Base-by-base conservation (phyloP, 371 early-diverging fungal species). In the Nematocida homosporus region DNA sequence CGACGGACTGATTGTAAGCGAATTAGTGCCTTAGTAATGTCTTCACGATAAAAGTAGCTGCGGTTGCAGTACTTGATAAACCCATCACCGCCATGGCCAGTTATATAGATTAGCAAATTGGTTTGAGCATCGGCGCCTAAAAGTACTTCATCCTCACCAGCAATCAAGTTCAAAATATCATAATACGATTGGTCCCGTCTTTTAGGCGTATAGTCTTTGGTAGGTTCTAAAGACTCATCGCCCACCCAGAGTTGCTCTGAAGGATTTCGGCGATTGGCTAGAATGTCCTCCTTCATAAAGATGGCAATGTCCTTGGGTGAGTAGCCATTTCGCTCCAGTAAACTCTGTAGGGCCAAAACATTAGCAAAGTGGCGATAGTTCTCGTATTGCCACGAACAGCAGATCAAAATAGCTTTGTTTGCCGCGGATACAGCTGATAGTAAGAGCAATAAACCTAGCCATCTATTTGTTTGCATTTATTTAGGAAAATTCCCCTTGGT, bases 21-120 rank as follows among this genome's bases (percentile, higher is more conserved):
- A 1, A 30, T 32, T 27, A 84, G n/a, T 13, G 68, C 66, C 29
- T 57, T 13, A 66, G 75, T 82, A n/a, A 84, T 13, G 44, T 84
- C 84, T 20, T 82, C 78, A 41, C 48, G 72, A 25, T 64, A 66
- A 25, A 82, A 60, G 42, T 51, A 80, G 18, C 79, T 76, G 53
- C 77, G 68, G 54, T 79, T 66, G 25, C 61, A 61, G 42, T 82
- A 60, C 63, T 82, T 82, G n/a, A 84, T 69, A 56, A 80, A 81
- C 1, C 66, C 61, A 27, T 81, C 79, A n/a, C 75, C 77, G 23
- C 81, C 84, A 69, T 84, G 84, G 29, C 84, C 84, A 38, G 77
- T 65, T 38, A 84, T 61, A 56, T 84, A 84, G 23, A 84, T 76
- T 20, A 82, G 48, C 16, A 82, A 38, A 65, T 82, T 84, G 16